These are phyloP conservation scores for Gossypium aridum DNA, from an alignment of 441 rosid species.

Conservation along the genomic window DNA sequence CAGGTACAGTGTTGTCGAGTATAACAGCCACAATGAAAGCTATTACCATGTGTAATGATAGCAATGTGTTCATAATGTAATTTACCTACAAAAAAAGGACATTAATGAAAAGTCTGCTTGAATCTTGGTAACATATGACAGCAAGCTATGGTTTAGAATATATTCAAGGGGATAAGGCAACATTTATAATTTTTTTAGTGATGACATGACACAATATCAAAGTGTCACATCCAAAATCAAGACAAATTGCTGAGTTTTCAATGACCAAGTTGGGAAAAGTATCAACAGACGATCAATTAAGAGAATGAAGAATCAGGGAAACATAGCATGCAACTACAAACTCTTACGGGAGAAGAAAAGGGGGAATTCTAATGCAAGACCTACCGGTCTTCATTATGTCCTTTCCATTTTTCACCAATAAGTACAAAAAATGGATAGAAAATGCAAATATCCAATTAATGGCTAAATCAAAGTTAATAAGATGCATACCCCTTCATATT, in stretches of 20 bases:
- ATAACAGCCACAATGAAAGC: slow-evolving; percentile 87
- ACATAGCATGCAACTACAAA: no score
- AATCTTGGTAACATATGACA: not conserved
- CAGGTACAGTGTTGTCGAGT: slow-evolving; percentile 92
- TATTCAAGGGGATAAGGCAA: no score
- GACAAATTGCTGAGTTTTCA: no score
- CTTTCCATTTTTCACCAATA: not conserved
- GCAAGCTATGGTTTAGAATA: not conserved
- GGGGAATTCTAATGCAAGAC: not conserved
- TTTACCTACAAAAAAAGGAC: slow-evolving; percentile 53
- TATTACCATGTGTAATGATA: slow-evolving; percentile 76
- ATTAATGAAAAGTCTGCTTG: not conserved
- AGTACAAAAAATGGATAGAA: not conserved
- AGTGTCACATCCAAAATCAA: no score
- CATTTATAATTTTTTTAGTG: no score
- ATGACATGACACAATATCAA: no score
- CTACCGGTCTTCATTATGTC: not conserved
- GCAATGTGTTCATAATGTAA: slow-evolving; percentile 73
- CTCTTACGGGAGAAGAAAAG: no score
- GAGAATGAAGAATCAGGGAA: no score
- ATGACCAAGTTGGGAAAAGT: no score
- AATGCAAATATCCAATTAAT: not conserved
- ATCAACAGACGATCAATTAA: no score
- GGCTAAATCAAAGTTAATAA: slow-evolving; percentile 25
- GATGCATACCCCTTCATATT: slow-evolving; percentile 18